Conservation (phyloP, 1,284 basidiomycete genomes). For the Lentinula novae-zelandiae region DNA sequence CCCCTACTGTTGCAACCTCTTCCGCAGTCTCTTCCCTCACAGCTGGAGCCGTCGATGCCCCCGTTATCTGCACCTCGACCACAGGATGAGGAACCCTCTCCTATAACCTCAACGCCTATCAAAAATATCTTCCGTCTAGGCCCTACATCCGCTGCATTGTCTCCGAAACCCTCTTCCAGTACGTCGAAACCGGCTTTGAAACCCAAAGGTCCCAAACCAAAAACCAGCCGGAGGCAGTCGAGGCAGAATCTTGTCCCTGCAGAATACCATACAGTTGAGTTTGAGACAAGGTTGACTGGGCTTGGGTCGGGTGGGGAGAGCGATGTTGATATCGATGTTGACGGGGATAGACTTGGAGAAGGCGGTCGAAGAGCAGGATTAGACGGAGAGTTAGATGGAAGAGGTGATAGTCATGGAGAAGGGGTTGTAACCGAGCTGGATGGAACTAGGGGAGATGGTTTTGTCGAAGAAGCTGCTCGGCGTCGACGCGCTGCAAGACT, state of each 20-base stretch:
- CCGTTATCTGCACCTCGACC: neutral
- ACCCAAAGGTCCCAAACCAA: neutral
- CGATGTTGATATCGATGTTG: slow-evolving; percentile 34
- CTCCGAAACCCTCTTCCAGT: neutral
- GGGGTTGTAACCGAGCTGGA: slow-evolving; percentile 26
- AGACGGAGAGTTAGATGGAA: too few species aligned
- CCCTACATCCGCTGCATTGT: neutral
- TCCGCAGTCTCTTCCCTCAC: neutral
- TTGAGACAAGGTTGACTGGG: slow-evolving; percentile 66
- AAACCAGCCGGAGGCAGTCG: neutral
- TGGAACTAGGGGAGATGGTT: slow-evolving; percentile 22
- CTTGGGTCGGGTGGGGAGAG: slow-evolving; percentile 64
- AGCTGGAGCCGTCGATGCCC: neutral
- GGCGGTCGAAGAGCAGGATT: slow-evolving; percentile 10
- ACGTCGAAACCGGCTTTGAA: neutral
- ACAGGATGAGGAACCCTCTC: neutral
- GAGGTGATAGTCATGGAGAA: neutral
- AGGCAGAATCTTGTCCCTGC: slow-evolving; percentile 35
- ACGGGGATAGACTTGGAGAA: neutral
- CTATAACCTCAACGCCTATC: neutral
- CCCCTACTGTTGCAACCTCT: neutral
- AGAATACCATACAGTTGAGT: slow-evolving; percentile 68
- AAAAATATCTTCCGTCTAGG: neutral
- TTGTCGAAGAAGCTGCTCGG: slow-evolving; percentile 17
- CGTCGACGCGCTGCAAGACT: slow-evolving; percentile 2